Evolutionary conservation across 2,329 filamentous ascomycete species (phyloP).

Genomic region (Hirsutella rhossiliensis): DNA sequence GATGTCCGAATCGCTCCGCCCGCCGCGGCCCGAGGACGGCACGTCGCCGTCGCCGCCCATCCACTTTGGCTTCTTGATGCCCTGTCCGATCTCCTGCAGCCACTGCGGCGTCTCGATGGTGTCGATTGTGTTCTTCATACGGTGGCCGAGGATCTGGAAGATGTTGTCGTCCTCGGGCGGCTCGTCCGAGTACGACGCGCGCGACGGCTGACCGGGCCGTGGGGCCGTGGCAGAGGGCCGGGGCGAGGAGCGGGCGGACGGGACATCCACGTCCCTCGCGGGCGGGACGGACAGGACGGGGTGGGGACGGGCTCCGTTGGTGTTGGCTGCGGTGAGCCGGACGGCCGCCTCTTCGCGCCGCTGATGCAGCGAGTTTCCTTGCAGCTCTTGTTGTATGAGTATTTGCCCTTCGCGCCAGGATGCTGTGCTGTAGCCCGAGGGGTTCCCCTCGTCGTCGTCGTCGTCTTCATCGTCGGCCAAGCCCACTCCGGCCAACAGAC

Average conservation of each 20-base stretch:
- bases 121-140: slow-evolving; percentile 87
- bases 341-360: slow-evolving; percentile 32
- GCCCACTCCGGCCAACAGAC: slow-evolving; percentile 64
- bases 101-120: slow-evolving; percentile 70
- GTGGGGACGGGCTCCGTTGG: slow-evolving; percentile 20
- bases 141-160: slow-evolving; percentile 70
- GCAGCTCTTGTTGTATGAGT: slow-evolving; percentile 77
- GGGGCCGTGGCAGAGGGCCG: not conserved
- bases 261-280: slow-evolving; percentile 20
- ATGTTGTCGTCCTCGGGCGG: slow-evolving; percentile 66
- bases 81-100: slow-evolving; percentile 58
- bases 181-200: slow-evolving; percentile 26
- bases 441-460: slow-evolving; percentile 52
- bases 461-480: slow-evolving; percentile 60
- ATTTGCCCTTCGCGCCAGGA: slow-evolving; percentile 87
- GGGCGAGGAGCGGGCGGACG: slow-evolving; percentile 24
- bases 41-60: slow-evolving; percentile 52
- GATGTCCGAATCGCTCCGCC: slow-evolving; percentile 27
- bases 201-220: slow-evolving; percentile 14
- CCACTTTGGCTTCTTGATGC: slow-evolving; percentile 70
- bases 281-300: slow-evolving; percentile 38
- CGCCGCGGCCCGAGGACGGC: slow-evolving; percentile 15
- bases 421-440: slow-evolving; percentile 58
- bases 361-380: slow-evolving; percentile 45
- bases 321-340: slow-evolving; percentile 15